phyloP scores from a whole-genome alignment of 768 basidiomycete genomes.

The Serendipita sp. region DNA sequence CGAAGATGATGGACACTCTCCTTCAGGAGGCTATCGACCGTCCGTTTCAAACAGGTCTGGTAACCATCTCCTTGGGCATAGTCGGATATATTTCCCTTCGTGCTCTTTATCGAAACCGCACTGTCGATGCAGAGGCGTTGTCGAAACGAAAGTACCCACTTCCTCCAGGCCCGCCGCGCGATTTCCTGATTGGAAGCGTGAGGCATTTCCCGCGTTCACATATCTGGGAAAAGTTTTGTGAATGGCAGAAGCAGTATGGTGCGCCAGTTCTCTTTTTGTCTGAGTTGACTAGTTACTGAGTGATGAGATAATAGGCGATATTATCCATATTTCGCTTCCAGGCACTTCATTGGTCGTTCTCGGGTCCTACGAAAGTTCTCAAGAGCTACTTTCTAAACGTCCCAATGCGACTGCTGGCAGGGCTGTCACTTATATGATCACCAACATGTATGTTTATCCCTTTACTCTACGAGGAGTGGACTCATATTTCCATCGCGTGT shows the following conservation, averaged over 20 bases:
- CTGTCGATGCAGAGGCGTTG: no score
- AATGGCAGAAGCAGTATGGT: not conserved
- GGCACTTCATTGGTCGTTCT: not conserved
- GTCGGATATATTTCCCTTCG: no score
- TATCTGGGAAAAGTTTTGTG: not conserved
- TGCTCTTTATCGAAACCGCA: no score
- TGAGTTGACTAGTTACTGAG: not conserved
- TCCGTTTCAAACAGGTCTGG: no score
- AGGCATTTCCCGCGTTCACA: not conserved
- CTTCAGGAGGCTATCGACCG: no score
- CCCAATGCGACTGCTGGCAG: not conserved
- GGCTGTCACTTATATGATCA: not conserved
- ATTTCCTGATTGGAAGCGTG: not conserved
- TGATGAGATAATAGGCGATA: not conserved
- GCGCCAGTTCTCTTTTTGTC: no score
- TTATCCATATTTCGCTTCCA: not conserved
- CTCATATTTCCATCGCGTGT: not conserved
- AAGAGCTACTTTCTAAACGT: not conserved
- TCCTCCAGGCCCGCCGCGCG: not conserved
- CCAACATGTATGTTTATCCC: not conserved
- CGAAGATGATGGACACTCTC: not conserved
- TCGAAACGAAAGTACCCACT: not conserved
- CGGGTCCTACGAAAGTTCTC: not conserved
- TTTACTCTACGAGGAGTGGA: not conserved
- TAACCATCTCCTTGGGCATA: no score